Base-by-base conservation (phyloP, 805 yeast genomes). In the Kuraishia borneana region DNA sequence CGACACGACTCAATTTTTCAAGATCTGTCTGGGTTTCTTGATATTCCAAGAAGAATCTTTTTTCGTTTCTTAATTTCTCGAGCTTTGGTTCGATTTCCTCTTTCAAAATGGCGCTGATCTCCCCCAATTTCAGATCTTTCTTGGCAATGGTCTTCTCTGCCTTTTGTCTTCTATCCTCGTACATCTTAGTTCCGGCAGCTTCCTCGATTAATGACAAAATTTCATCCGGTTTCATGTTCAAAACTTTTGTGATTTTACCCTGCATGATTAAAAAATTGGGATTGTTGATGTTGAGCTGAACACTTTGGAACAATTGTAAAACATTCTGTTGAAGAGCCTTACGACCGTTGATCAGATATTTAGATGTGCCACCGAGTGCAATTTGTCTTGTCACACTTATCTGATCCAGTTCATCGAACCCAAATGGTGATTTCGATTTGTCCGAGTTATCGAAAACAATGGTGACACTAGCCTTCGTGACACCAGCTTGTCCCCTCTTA, bases 181-280 rank as follows among this genome's bases (percentile, higher is more conserved):
- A 92, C 68, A 89, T 83, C 42, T 89, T 76, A 0, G 98, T 92
- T 5, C 99, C 98, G 0, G 98, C 95, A 0, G 98, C 98, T 58
- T 92, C 99, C 56, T 92, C 98, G 36, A 92, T 85, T 44, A 92
- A 66, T 4, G 95, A 78, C 42, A 92, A 58, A 28, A 89, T 83
- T 54, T 92, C 97, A 2, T 74, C 63, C 1, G 98, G 94, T 47
- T 83, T 85, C 97, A 92, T 92, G 54, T 92, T 92, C 48, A 92
- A 68, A 42, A 92, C 96, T 54, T 92, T 89, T 22, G 98, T 94
- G 59, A 94, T 92, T 53, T 87, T 84, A 39, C 99, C 99, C 59
- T 92, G 99, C 98, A 94, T 92, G 49, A 92, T 92, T 46, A 92
- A 68, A 58, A 92, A 92, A 54, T 92, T 92, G 21, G 99, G 98